Conservation (phyloP, 495 filamentous ascomycete species). For the Cercophora sp. region DNA sequence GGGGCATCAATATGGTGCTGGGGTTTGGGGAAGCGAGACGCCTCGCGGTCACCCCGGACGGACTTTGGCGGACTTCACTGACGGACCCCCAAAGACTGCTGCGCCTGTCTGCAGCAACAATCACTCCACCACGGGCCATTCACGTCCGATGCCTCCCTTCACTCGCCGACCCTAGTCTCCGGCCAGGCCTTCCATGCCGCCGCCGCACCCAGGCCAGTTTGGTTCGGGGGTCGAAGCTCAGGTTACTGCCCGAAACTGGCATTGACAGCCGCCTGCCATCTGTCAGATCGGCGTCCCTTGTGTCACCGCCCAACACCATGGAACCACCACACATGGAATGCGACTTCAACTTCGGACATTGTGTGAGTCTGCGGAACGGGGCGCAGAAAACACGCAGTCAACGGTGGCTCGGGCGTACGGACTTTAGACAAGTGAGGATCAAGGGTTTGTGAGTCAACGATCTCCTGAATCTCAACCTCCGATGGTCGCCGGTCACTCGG, state of each 20-base stretch:
- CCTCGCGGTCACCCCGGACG: not conserved
- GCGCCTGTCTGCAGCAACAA: slow-evolving; percentile 4
- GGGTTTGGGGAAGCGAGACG: not conserved
- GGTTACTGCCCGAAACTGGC: not conserved
- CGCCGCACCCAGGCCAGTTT: too few relatives aligned
- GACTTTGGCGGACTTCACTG: slow-evolving; percentile 17
- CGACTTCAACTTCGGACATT: not conserved
- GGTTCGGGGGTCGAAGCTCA: not conserved
- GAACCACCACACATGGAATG: not conserved
- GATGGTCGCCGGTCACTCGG: too few relatives aligned
- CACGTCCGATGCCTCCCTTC: not conserved
- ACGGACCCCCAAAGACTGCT: slow-evolving; percentile 22
- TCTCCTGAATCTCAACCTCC: too few relatives aligned
- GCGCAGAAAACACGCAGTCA: too few relatives aligned
- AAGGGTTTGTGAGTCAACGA: too few relatives aligned
- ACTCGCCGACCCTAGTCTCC: not conserved
- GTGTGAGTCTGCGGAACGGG: too few relatives aligned
- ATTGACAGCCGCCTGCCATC: not conserved
- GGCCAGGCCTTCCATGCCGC: too few relatives aligned
- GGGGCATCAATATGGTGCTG: too few relatives aligned
- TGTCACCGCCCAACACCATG: too few relatives aligned
- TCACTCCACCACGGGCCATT: not conserved
- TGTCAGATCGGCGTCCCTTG: slow-evolving; percentile 3
- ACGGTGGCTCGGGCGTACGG: too few relatives aligned
- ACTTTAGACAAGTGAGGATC: too few relatives aligned